These are phyloP conservation scores for Talaromyces wortmannii DNA, from an alignment of 495 filamentous ascomycete species.

Conservation along the genomic window DNA sequence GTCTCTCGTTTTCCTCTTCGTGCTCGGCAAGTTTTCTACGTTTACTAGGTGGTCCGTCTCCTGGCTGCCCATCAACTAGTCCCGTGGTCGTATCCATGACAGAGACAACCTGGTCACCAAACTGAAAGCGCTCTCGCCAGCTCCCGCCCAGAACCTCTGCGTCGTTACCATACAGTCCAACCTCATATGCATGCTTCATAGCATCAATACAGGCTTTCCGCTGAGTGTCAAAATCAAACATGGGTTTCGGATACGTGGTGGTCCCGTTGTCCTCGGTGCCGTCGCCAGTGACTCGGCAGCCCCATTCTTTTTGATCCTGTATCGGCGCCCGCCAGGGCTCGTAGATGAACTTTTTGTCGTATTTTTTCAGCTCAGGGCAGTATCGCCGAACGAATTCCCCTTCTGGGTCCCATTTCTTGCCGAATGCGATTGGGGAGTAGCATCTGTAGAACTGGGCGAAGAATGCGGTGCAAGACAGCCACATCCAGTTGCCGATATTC, in stretches of 20 bases:
- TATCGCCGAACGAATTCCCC: conserved; percentile 53
- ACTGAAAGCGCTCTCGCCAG: conserved; percentile 50
- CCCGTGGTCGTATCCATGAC: neutral
- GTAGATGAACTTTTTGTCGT: conserved; percentile 62
- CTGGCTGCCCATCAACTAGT: neutral
- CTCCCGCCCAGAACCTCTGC: conserved; percentile 49
- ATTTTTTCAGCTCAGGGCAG: conserved; percentile 52
- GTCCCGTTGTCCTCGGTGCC: conserved; percentile 25
- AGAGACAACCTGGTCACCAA: conserved; percentile 5
- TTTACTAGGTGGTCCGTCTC: neutral
- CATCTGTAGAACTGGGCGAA: conserved; percentile 57
- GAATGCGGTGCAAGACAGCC: conserved; percentile 68
- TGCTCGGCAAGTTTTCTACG: neutral
- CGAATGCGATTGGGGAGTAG: conserved; percentile 61
- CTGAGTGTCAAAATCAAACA: conserved; percentile 62
- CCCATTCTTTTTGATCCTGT: conserved; percentile 51
- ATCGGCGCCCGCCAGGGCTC: conserved; percentile 66
- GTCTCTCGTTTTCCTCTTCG: neutral
- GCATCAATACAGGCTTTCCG: conserved; percentile 50
- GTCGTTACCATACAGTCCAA: conserved; percentile 55
- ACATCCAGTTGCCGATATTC: conserved; percentile 69
- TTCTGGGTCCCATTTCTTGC: conserved; percentile 58
- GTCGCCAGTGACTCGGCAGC: conserved; percentile 49
- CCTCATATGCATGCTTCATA: conserved; percentile 59
- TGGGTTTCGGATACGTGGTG: conserved; percentile 56